Evolutionary conservation across 352 stramenopile genomes (phyloP), one percentile per base, ranked within the genome.

Genomic region (Phytophthora ohioensis): DNA sequence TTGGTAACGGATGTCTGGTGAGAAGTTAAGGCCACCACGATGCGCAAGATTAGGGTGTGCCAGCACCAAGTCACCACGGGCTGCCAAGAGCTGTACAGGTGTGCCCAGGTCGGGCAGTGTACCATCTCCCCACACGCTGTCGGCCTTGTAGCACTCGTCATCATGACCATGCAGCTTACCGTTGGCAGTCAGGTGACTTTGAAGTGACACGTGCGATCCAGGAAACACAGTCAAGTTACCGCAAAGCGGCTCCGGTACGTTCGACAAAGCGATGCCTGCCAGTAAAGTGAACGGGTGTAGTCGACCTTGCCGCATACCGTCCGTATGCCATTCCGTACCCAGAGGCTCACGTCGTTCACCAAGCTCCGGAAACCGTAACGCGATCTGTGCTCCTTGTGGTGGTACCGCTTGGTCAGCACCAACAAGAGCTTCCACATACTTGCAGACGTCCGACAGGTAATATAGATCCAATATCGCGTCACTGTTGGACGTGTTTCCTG

Each of bases 301-400:
- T 52, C 78, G 82, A 52, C 85, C 84, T 68, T 95, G 87, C 1
- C 85, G 79, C 87, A 95, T 92, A 35, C 85, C 87, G 49, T 93
- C 87, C 17, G 84, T 95, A 73, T 95, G 87, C 87, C 87, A 95
- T 66, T 95, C 85, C 3, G 82, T 92, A 13, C 87, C 87, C 7
- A 73, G 49, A 5, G 82, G 85, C 12, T 95, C 82, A 2, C 86
- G 79, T 15, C 79, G 74, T 27, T 84, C 75, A 2, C 85, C 84
- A 9, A 95, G 69, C 39, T 93, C 84, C 0, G 87, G 87, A 53
- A 93, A 95, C 5, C 87, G 80, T 58, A 95, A 61, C 2, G 87
- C 87, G 39, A 93, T 89, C 52, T 95, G 87, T 5, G 75, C 84
- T 59, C 83, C 85, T 55, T 79, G 79, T 0, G 84, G 84, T 11